Evolutionary conservation across 2,329 filamentous ascomycete species (phyloP), one percentile per base, ranked within the genome.

Genomic region (Rutstroemia sp.): DNA sequence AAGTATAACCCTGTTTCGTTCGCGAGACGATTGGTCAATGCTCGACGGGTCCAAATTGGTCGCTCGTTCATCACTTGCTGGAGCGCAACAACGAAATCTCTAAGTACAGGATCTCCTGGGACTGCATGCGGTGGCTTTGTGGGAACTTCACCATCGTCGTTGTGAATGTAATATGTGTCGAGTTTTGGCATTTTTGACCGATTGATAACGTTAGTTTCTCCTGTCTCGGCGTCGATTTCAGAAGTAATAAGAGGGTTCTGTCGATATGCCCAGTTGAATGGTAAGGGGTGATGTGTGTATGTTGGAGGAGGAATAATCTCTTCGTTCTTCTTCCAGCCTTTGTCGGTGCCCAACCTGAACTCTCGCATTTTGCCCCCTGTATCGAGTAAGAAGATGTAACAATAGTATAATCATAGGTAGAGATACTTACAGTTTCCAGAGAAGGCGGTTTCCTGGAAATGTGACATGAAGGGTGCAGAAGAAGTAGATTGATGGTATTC

Each of bases 21-120:
- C 2, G 72, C 74, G 30, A 96, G 77, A 52, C 81, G 79, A 71
- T 96, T 96, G 64, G 87, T 79, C 14, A 96, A 77, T 2, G 87
- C 87, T 19, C 92, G 84, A 0, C 92, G 83, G 3, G 92, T 96
- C 83, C 92, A 95, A 47, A 96, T 83, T 0, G 92, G 91, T 0
- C 92, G 81, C 53, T 86, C 75, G 3, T 84, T 76, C 66, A 97
- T 85, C 5, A 90, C 79, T 0, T 76, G 72, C 56, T 80, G 75
- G 45, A 96, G 75, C 41, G 81, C 77, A 2, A 73, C 74, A 62
- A 95, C 81, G 21, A 90, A 78, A 23, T 80, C 75, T 56, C 80
- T 81, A 53, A 92, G 78, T 34, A 81, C 75, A 1, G 77, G 74
- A 60, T 88, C 64, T 34, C 65, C 57, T 2, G 66, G 62, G 7